Percentiles rank a stretch among this genome's conserved stretches.
These are phyloP conservation scores for Apophysomyces trapeziformis DNA, from an alignment of 371 early-diverging fungal species.

Conservation along the genomic window DNA sequence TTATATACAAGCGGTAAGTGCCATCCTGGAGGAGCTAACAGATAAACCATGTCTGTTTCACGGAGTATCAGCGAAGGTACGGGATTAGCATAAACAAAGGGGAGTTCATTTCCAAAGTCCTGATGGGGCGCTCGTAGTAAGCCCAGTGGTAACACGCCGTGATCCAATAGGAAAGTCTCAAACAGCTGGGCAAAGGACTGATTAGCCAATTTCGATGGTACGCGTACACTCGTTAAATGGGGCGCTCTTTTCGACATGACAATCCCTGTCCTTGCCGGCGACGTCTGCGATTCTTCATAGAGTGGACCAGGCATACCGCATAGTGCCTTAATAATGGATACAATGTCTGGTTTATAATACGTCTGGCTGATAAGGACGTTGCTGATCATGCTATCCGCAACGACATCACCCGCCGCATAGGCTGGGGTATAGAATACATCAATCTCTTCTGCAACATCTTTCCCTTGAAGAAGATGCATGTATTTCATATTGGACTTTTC, in stretches of 20 bases:
- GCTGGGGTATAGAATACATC: constrained; percentile 48
- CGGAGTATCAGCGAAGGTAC: constrained; percentile 44
- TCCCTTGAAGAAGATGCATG: constrained; percentile 46
- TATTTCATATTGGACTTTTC: constrained; percentile 57
- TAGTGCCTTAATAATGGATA: constrained; percentile 56
- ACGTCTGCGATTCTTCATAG: constrained; percentile 26
- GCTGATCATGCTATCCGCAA: constrained; percentile 48
- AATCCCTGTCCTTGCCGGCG: constrained; percentile 28
- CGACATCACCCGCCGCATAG: constrained; percentile 57
- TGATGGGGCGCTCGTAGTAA: constrained; percentile 48
- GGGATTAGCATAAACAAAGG: constrained; percentile 62
- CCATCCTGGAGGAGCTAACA: constrained; percentile 37
- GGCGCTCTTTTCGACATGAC: constrained; percentile 20
- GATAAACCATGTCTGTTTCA: constrained; percentile 31
- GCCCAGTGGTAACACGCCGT: constrained; percentile 50
- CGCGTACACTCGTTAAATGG: constrained; percentile 40
- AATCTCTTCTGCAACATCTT: constrained; percentile 40
- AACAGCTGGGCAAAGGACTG: constrained; percentile 45
- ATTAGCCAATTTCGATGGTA: constrained; percentile 44
- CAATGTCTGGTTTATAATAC: constrained; percentile 56
- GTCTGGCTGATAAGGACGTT: constrained; percentile 55
- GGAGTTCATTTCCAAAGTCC: constrained; percentile 47
- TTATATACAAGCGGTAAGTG: background rate
- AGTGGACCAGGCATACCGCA: constrained; percentile 54
- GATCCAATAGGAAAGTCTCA: constrained; percentile 39